Percentiles rank a stretch among this genome's conserved stretches.
phyloP scores from a whole-genome alignment of 129 eudicot genomes.

The Helianthus annuus region HanXRQr2.0-SUNRISE NC_035446.2:84299575-84300074 shows the following conservation, averaged over 20 bases:
- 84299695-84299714: constrained; percentile 50
- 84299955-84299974: neutral
- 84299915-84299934: neutral
- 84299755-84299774: constrained; percentile 58
- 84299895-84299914: neutral
- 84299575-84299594: constrained; percentile 61
- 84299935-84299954: constrained; percentile 15
- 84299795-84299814: constrained; percentile 53
- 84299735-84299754: constrained; percentile 67
- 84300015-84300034: constrained; percentile 63
- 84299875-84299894: neutral
- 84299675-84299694: constrained; percentile 66
- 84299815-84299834: neutral
- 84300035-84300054: constrained; percentile 59
- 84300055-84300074: constrained; percentile 62
- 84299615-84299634: constrained; percentile 52
- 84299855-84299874: neutral
- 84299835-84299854: too few relatives aligned
- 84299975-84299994: constrained; percentile 34
- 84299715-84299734: constrained; percentile 54
- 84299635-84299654: constrained; percentile 44
- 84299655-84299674: constrained; percentile 47
- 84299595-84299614: constrained; percentile 53
- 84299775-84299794: constrained; percentile 68
- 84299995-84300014: constrained; percentile 65